A percentile compares a stretch with the other conserved stretches of the same genome.
phyloP scores from a whole-genome alignment of 805 yeast genomes.

The Candida ovalis region DNA sequence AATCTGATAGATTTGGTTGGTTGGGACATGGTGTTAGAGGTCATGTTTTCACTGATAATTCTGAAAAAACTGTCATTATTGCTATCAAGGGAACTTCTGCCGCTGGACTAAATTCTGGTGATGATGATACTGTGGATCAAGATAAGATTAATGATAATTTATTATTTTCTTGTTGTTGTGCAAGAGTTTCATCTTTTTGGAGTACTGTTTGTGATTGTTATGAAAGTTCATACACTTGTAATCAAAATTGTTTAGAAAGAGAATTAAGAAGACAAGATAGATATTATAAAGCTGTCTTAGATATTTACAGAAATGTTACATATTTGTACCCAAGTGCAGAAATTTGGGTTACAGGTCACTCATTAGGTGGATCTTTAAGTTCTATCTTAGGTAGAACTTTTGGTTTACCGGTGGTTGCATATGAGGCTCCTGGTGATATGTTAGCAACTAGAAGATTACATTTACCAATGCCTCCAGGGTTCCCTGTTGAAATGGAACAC shows the following conservation, averaged over 20 bases:
- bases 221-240: slow-evolving; percentile 77
- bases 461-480: slow-evolving; percentile 89
- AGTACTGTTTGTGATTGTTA: slow-evolving; percentile 94
- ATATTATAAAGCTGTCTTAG: slow-evolving; percentile 76
- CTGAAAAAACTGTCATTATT: slow-evolving; percentile 60
- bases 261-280: slow-evolving; percentile 72
- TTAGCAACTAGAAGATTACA: slow-evolving; percentile 81
- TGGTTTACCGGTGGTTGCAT: slow-evolving; percentile 86
- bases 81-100: slow-evolving; percentile 93
- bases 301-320: slow-evolving; percentile 71
- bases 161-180: slow-evolving; percentile 94
- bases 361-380: slow-evolving; percentile 87
- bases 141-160: slow-evolving; percentile 88
- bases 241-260: slow-evolving; percentile 78
- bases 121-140: slow-evolving; percentile 64
- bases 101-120: slow-evolving; percentile 51
- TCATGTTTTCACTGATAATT: slow-evolving; percentile 69
- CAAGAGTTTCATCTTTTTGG: slow-evolving; percentile 88
- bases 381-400: slow-evolving; percentile 80
- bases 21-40: slow-evolving; percentile 81
- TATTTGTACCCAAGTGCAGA: slow-evolving; percentile 61
- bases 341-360: slow-evolving; percentile 94
- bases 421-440: slow-evolving; percentile 90
- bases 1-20: slow-evolving; percentile 79
- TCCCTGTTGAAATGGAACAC: slow-evolving; percentile 71